These are phyloP conservation scores for Neurospora sp. DNA, from an alignment of 495 filamentous ascomycete genomes.

Conservation along the genomic window DNA sequence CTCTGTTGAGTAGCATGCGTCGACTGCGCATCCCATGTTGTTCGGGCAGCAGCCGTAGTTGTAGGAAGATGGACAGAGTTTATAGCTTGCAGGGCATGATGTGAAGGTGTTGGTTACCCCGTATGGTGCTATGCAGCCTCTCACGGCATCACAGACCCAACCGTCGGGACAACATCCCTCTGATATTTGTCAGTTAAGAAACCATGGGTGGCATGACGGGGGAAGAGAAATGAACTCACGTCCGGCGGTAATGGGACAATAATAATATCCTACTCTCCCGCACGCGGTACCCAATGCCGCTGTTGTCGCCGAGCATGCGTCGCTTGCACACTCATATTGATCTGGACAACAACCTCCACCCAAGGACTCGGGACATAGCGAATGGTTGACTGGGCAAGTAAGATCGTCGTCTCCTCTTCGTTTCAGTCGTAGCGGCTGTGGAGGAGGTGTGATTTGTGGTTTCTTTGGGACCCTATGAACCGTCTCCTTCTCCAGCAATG, in stretches of 20 bases:
- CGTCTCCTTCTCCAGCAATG: conserved; percentile 8
- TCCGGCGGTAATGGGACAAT: conserved; percentile 18
- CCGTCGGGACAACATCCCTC: conserved; percentile 30
- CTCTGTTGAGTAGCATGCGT: conserved; percentile 26
- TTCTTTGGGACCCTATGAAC: conserved; percentile 29
- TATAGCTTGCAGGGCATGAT: conserved; percentile 24
- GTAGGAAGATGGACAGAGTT: conserved; percentile 26
- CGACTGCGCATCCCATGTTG: conserved; percentile 28
- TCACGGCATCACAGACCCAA: conserved; percentile 17
- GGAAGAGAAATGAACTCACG: conserved; percentile 6
- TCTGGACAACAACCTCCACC: conserved; percentile 35
- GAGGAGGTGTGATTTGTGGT: not conserved
- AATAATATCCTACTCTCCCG: conserved; percentile 21
- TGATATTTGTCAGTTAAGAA: conserved; percentile 2
- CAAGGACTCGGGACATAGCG: conserved; percentile 25
- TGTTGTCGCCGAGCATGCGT: conserved; percentile 35
- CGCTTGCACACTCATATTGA: conserved; percentile 30
- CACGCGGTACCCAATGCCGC: conserved; percentile 27
- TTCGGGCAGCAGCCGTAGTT: conserved; percentile 33
- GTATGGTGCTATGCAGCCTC: conserved; percentile 21
- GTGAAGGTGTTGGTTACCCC: conserved; percentile 14
- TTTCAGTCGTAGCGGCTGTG: conserved; percentile 17
- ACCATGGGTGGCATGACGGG: not conserved
- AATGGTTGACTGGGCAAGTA: conserved; percentile 19
- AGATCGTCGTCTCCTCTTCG: conserved; percentile 10